Conservation (phyloP, 164 flowering plant species). For the Saururus chinensis region DNA sequence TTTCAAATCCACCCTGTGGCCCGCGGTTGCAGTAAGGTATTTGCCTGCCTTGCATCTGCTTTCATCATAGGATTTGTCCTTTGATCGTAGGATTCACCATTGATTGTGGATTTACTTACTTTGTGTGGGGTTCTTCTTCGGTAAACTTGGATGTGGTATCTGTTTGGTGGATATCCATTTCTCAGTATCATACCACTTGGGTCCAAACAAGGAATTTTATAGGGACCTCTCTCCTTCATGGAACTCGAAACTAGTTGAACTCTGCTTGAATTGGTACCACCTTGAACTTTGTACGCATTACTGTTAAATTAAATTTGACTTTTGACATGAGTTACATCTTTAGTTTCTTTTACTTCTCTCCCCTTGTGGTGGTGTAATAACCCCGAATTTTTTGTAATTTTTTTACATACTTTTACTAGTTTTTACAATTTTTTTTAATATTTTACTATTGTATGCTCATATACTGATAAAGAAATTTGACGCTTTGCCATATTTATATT, state of each 20-base stretch:
- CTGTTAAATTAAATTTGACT: conserved; percentile 23
- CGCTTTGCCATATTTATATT: too few species aligned
- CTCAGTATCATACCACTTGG: conserved; percentile 96
- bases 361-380: conserved; percentile 23
- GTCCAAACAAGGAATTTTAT: conserved; percentile 27
- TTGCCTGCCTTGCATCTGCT: conserved; percentile 32
- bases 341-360: conserved; percentile 14
- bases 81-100: conserved; percentile 23
- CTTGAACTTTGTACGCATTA: conserved; percentile 10
- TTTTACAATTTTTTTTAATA: too few species aligned
- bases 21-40: conserved; percentile 41
- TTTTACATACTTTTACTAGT: too few species aligned
- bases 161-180: conserved; percentile 79
- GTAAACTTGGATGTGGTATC: conserved; percentile 18
- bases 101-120: conserved; percentile 27
- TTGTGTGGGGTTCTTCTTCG: conserved; percentile 28
- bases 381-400: too few species aligned
- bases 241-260: conserved; percentile 87
- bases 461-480: too few species aligned
- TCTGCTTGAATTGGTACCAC: conserved; percentile 29
- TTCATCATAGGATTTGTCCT: conserved; percentile 14
- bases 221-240: conserved; percentile 58
- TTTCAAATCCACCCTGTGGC: conserved; percentile 29
- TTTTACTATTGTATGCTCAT: too few species aligned
- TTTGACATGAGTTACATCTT: conserved; percentile 17